Evolutionary conservation across 2,329 filamentous ascomycete genomes (phyloP).

Genomic region (Pseudocercospora cruenta): DNA sequence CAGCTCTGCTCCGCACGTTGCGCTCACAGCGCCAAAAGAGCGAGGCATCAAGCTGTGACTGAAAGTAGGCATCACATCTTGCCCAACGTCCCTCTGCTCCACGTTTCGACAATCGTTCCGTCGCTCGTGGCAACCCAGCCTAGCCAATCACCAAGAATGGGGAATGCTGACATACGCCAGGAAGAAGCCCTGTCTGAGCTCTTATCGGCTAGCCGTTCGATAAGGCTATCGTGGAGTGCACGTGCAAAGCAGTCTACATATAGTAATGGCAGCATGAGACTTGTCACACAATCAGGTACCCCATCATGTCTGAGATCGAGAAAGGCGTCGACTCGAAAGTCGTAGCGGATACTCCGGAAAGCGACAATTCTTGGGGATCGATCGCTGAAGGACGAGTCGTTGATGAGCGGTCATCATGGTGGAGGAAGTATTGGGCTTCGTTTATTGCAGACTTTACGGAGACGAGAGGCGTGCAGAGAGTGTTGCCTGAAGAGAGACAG

Average conservation of each 20-base stretch:
- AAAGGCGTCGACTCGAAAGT: conserved; percentile 3
- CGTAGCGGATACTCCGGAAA: too few relatives aligned
- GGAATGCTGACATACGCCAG: neutral
- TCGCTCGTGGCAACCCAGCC: neutral
- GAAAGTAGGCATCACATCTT: neutral
- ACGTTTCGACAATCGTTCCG: neutral
- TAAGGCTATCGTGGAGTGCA: neutral
- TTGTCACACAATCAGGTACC: neutral
- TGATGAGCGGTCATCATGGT: neutral
- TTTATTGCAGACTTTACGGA: conserved; percentile 17
- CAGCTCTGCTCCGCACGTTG: neutral
- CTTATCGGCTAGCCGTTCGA: conserved; percentile 4
- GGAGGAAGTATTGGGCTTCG: conserved; percentile 5
- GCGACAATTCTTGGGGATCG: neutral
- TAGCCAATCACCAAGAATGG: conserved; percentile 5
- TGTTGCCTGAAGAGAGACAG: conserved; percentile 17
- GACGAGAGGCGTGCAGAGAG: conserved; percentile 19
- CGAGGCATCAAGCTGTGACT: too few relatives aligned
- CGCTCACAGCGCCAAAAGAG: neutral
- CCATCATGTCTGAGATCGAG: conserved; percentile 3
- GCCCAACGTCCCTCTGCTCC: neutral
- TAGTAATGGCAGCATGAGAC: neutral
- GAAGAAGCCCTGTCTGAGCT: neutral
- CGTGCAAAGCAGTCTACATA: neutral
- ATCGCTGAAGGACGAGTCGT: conserved; percentile 6